These are phyloP conservation scores for Trichoderma cornu-damae DNA, from an alignment of 2,329 filamentous ascomycete species.

Conservation along the genomic window DNA sequence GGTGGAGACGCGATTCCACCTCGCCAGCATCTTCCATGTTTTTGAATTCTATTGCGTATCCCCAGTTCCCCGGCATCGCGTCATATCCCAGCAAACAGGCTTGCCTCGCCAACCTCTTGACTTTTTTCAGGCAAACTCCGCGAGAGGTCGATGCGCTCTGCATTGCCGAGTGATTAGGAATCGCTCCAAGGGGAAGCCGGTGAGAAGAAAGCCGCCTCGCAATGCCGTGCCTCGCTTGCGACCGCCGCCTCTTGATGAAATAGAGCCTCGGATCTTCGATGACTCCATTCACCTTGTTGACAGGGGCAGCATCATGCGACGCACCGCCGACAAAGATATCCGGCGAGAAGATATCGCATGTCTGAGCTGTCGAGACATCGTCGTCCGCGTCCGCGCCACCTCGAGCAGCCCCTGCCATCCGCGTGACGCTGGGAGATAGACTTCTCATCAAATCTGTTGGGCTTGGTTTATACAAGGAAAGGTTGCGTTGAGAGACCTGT, in stretches of 20 bases:
- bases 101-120: neutral
- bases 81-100: neutral
- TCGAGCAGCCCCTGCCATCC: neutral
- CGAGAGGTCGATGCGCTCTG: constrained; percentile 19
- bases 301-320: neutral
- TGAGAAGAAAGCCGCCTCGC: constrained; percentile 24
- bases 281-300: neutral
- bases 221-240: constrained; percentile 20
- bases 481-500: neutral
- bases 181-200: constrained; percentile 27
- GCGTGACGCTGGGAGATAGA: neutral
- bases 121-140: neutral
- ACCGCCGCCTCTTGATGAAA: constrained; percentile 23
- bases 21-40: constrained; percentile 25
- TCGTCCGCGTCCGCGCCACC: neutral
- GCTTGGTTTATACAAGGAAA: neutral
- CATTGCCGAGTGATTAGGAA: constrained; percentile 22
- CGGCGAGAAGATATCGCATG: neutral
- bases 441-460: constrained; percentile 14
- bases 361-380: neutral
- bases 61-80: neutral
- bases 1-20: constrained; percentile 24
- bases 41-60: constrained; percentile 22
- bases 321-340: neutral
- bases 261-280: constrained; percentile 22